phyloP scores from a whole-genome alignment of 352 stramenopile genomes.

The Phytophthora foliorum region DNA sequence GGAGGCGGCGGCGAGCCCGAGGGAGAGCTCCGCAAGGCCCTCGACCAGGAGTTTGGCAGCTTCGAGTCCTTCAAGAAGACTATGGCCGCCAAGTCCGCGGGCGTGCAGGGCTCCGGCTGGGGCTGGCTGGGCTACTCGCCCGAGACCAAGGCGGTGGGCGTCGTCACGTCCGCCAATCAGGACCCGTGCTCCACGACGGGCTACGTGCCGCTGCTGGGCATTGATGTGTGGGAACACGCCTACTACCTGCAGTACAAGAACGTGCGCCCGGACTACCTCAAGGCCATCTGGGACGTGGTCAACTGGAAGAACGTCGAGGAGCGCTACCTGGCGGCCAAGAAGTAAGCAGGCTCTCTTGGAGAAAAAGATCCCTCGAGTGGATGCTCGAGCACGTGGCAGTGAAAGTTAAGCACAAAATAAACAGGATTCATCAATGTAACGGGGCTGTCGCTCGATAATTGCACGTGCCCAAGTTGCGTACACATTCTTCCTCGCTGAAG shows the following conservation, averaged over 20 bases:
- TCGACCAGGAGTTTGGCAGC: slow-evolving; percentile 93
- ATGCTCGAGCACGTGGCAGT: too few species aligned
- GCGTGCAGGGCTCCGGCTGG: slow-evolving; percentile 98
- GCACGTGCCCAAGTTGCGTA: too few species aligned
- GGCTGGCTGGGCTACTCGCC: slow-evolving; percentile 97
- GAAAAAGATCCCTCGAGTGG: too few species aligned
- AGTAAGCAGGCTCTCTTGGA: slow-evolving; percentile 54
- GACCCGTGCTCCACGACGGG: slow-evolving; percentile 97
- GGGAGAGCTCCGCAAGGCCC: slow-evolving; percentile 89
- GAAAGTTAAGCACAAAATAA: background rate
- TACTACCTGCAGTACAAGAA: slow-evolving; percentile 99
- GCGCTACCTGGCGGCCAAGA: slow-evolving; percentile 75
- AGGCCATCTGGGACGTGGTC: slow-evolving; percentile 98
- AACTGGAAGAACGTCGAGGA: slow-evolving; percentile 96
- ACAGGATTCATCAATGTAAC: background rate
- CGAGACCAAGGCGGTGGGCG: slow-evolving; percentile 85
- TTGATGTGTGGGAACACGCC: slow-evolving; percentile 99
- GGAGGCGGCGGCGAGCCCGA: slow-evolving; percentile 85
- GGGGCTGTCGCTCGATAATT: too few species aligned
- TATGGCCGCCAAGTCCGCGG: slow-evolving; percentile 91
- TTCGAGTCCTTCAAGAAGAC: slow-evolving; percentile 94
- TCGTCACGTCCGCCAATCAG: slow-evolving; percentile 95
- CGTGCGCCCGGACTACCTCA: slow-evolving; percentile 96
- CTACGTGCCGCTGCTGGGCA: slow-evolving; percentile 96
- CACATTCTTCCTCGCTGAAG: too few species aligned